Base-by-base conservation (phyloP, 371 early-diverging fungal genomes). In the Entomophthora muscae region DNA sequence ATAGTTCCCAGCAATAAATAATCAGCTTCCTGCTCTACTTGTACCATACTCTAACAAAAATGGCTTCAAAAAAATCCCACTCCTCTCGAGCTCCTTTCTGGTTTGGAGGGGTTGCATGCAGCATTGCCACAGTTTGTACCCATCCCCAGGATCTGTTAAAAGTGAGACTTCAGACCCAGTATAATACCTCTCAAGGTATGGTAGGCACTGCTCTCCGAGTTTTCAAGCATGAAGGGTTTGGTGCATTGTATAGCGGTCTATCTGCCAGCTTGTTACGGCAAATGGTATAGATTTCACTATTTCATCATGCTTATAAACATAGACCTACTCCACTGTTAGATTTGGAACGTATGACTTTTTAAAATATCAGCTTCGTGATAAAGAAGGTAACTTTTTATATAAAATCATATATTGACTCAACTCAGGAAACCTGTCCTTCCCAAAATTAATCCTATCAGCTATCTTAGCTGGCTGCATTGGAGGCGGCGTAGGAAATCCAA, bases 61-160 rank as follows among this genome's bases (percentile, higher is more conserved):
- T 42, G 42, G 42, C 17, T 42, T 42, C 42, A 10, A 17, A 17
- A 42, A 17, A 42, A 42, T 10, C 42, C 17, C 17, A 17, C 42
- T 17, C 5, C 5, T 5, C 17, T 42, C 42, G 42, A 17, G 10
- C 42, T 10, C 55, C 55, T 27, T 55, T 32, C 28, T 63, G 5
- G 24, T 13, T 63, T 24, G 28, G n/a, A 30, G 66, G 69, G 61
- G 26, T 64, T 54, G 3, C 65, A 54, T 62, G 64, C 65, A 54
- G 55, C 56, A 52, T 52, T 26, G 61, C 67, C 1, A 57, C 65
- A 2, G 52, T 66, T 26, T 65, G 65, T 59, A 69, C 89, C 0
- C 91, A 92, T 61, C 93, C 93, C 0, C 81, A 91, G 32, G 93
- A 93, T 72, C 75, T 89, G 63, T 75, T 89, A 58, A 91, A 92